A percentile compares a stretch with the other conserved stretches of the same genome.
These are phyloP conservation scores for Senecio squalidus DNA, from an alignment of 140 eudicot genomes.

Conservation along the genomic window DNA sequence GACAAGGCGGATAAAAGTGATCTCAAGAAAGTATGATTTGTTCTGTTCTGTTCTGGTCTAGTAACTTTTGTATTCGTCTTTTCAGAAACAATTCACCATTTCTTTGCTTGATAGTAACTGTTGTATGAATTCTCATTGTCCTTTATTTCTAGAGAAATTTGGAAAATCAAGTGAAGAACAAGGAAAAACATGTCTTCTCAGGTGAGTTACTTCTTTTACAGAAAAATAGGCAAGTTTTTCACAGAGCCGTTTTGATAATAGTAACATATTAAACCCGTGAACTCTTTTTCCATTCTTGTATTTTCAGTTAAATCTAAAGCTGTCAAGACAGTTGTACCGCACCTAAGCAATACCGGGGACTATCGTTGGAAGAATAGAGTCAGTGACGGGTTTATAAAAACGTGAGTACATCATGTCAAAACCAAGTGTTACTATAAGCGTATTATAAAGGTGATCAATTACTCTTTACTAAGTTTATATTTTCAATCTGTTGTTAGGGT, in stretches of 20 bases:
- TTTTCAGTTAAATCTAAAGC: slow-evolving; percentile 61
- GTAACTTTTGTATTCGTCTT: too few relatives aligned
- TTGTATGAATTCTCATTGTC: slow-evolving; percentile 3
- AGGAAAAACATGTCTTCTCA: slow-evolving; percentile 43
- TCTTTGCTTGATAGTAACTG: neutral
- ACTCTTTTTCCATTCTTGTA: slow-evolving; percentile 7
- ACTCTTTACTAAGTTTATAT: neutral
- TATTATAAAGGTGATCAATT: neutral
- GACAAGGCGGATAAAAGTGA: slow-evolving; percentile 37
- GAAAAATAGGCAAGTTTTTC: neutral
- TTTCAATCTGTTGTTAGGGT: slow-evolving; percentile 34
- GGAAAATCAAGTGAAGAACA: slow-evolving; percentile 30
- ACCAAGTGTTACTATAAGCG: neutral
- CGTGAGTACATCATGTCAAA: slow-evolving; percentile 35
- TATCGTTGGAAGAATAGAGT: slow-evolving; percentile 40
- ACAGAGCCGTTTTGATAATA: neutral
- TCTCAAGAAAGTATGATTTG: slow-evolving; percentile 42
- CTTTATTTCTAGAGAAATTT: slow-evolving; percentile 43
- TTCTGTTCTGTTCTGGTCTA: slow-evolving; percentile 3
- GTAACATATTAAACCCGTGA: neutral
- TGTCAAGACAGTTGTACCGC: slow-evolving; percentile 33
- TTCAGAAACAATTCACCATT: too few relatives aligned
- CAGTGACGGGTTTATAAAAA: slow-evolving; percentile 42
- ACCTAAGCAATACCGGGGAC: slow-evolving; percentile 36
- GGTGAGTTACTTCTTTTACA: slow-evolving; percentile 39